A percentile compares a stretch with the other conserved stretches of the same genome.
Conservation (phyloP, 495 filamentous ascomycete genomes). For the Aspergillus taichungensis region DNA sequence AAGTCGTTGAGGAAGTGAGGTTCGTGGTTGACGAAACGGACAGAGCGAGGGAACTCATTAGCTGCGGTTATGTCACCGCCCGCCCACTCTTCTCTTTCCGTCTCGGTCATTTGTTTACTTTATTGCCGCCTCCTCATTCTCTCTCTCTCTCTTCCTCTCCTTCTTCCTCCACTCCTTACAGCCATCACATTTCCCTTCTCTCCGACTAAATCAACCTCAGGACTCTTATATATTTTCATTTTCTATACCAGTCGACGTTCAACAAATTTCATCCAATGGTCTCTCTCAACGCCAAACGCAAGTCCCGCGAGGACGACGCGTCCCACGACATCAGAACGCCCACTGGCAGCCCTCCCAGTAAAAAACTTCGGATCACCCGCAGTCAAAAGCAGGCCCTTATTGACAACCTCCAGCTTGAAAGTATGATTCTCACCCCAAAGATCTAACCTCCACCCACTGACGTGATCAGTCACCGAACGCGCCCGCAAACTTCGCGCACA, state of each 20-base stretch:
- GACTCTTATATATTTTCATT: not conserved
- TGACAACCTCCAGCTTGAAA: conserved; percentile 87
- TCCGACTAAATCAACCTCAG: conserved; percentile 5
- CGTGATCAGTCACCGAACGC: conserved; percentile 70
- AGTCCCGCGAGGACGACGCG: conserved; percentile 41
- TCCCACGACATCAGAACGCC: conserved; percentile 34
- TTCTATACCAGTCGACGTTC: not conserved
- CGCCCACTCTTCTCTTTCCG: too few species aligned
- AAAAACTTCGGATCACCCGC: conserved; percentile 57
- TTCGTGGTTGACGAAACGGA: conserved; percentile 3
- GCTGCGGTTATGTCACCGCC: conserved; percentile 21
- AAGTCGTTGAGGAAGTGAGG: conserved; percentile 2
- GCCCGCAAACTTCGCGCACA: conserved; percentile 85
- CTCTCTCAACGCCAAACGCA: conserved; percentile 48
- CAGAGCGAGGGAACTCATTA: conserved; percentile 1
- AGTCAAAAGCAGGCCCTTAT: conserved; percentile 81
- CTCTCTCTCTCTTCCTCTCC: conserved; percentile 9
- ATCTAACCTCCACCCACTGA: conserved; percentile 3
- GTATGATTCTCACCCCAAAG: conserved; percentile 40
- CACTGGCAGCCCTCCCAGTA: conserved; percentile 51
- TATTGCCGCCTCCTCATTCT: not conserved
- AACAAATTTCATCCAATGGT: conserved; percentile 37
- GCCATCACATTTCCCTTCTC: conserved; percentile 5
- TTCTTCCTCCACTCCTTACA: conserved; percentile 9
- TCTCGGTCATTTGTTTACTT: conserved; percentile 14